Evolutionary conservation across 2,329 filamentous ascomycete species (phyloP).

Genomic region (Aquanectria penicillioides): DNA sequence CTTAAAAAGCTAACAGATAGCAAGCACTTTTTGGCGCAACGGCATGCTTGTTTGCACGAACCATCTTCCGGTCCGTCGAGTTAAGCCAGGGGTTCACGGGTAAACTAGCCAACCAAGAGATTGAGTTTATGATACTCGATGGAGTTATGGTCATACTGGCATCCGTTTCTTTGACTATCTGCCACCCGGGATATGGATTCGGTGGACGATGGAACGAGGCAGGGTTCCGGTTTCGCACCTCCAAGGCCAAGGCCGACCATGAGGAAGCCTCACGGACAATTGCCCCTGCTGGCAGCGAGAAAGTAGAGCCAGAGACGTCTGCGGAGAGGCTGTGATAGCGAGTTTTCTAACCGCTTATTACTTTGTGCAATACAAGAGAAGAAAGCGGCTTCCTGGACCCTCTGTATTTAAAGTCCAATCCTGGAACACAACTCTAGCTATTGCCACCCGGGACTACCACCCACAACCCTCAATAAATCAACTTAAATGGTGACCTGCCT

Average conservation of each 20-base stretch:
- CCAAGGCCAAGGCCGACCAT: constrained; percentile 14
- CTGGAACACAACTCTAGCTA: too few species aligned
- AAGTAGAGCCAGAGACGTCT: constrained; percentile 1
- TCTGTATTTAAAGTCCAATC: too few species aligned
- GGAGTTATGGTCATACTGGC: constrained; percentile 33
- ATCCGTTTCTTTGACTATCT: constrained; percentile 20
- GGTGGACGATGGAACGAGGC: constrained; percentile 24
- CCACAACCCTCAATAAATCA: too few species aligned
- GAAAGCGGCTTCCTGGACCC: too few species aligned
- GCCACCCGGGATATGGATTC: constrained; percentile 25
- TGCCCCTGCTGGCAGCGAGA: constrained; percentile 13
- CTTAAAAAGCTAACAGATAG: neutral
- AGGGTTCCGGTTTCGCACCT: constrained; percentile 24
- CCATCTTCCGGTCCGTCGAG: constrained; percentile 30
- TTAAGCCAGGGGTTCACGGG: constrained; percentile 28
- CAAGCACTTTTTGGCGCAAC: constrained; percentile 18
- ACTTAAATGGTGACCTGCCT: too few species aligned
- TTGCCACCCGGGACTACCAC: too few species aligned
- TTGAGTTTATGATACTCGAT: constrained; percentile 32
- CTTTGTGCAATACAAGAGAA: neutral
- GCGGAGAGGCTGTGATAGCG: constrained; percentile 9
- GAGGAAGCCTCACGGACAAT: constrained; percentile 9
- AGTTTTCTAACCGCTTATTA: neutral
- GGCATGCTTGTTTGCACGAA: constrained; percentile 24
- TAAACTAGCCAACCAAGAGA: constrained; percentile 29